Evolutionary conservation across 148 eudicot genomes (phyloP).

Genomic region (Fagopyrum esculentum): DNA sequence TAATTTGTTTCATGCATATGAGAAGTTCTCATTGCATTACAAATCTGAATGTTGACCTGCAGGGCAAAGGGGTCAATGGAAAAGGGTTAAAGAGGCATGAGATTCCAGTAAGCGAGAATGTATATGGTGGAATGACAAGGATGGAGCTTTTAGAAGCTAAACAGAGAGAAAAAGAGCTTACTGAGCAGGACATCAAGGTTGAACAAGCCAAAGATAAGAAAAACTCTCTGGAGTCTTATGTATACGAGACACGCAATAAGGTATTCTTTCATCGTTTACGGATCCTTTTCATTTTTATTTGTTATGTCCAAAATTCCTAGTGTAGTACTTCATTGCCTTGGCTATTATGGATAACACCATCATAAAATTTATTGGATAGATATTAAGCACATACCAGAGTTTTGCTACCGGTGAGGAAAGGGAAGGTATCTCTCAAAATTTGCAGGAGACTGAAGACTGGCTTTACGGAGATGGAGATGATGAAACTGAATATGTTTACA

Average conservation of each 20-base stretch:
- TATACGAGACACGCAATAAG: constrained; percentile 91
- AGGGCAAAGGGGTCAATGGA: too few relatives aligned
- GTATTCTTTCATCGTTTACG: constrained; percentile 24
- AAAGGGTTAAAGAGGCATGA: constrained; percentile 25
- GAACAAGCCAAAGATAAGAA: constrained; percentile 93
- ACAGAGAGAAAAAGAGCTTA: constrained; percentile 52
- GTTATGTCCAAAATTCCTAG: not conserved
- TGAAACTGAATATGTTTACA: constrained; percentile 66
- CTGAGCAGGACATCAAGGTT: constrained; percentile 62
- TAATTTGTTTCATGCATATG: not conserved
- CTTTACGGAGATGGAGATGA: constrained; percentile 94
- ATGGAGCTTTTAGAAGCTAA: constrained; percentile 53
- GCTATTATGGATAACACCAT: not conserved
- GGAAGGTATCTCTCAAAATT: constrained; percentile 46
- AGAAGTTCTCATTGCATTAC: too few relatives aligned
- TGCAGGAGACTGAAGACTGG: constrained; percentile 89
- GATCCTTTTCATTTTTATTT: not conserved
- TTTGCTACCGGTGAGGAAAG: constrained; percentile 64
- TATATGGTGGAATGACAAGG: constrained; percentile 41
- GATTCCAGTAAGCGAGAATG: constrained; percentile 35
- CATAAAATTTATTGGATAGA: constrained; percentile 34
- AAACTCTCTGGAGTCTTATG: constrained; percentile 79
- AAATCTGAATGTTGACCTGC: too few relatives aligned
- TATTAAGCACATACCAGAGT: constrained; percentile 54
- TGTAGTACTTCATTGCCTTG: not conserved